phyloP scores from a whole-genome alignment of 73 alveolate species.

The Paramecium sonneborni region DNA sequence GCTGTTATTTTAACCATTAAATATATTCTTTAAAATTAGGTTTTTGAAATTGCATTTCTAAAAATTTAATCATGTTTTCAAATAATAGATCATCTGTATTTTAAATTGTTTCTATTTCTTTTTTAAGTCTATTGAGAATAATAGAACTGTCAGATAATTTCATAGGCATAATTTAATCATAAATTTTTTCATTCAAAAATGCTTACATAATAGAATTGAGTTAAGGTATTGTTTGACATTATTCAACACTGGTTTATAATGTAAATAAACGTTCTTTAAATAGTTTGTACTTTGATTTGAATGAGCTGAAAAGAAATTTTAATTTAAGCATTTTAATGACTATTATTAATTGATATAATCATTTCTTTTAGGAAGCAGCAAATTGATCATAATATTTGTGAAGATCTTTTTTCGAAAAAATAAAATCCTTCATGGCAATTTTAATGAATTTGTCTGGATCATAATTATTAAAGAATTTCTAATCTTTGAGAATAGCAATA shows the following conservation, averaged over 20 bases:
- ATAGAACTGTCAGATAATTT: background rate
- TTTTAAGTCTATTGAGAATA: background rate
- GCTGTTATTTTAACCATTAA: background rate
- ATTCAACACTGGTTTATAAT: background rate
- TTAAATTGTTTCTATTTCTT: background rate
- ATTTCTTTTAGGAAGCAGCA: background rate
- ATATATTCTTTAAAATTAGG: background rate
- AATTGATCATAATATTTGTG: conserved; percentile 28
- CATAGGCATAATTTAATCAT: background rate
- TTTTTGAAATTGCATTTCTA: background rate
- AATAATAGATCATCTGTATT: background rate
- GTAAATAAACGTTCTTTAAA: background rate
- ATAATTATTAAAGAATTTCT: conserved; percentile 15
- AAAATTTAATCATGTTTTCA: background rate
- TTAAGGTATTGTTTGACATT: background rate
- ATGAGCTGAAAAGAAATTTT: background rate
- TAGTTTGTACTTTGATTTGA: background rate
- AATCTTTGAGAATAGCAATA: conserved; percentile 45
- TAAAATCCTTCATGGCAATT: conserved; percentile 61
- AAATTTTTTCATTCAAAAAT: background rate
- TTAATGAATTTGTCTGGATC: conserved; percentile 65
- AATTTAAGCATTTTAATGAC: background rate
- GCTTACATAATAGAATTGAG: background rate
- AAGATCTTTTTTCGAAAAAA: conserved; percentile 56
- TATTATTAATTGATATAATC: background rate